Conservation (phyloP, 257 asterid species). For the Jacaranda mimosifolia region DNA sequence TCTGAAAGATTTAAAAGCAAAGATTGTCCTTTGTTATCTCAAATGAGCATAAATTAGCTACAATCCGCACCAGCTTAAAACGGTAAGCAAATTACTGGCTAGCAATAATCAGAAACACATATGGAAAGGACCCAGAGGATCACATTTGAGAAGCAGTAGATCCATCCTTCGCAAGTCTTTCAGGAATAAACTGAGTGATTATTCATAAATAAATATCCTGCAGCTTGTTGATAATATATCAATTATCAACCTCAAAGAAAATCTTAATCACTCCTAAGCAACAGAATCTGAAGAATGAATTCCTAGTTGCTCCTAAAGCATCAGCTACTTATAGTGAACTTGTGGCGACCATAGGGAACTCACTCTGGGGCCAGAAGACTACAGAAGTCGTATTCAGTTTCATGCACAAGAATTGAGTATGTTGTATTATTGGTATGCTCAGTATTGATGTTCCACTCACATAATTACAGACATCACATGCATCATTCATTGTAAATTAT, state of each 20-base stretch:
- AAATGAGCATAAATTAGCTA: slow-evolving; percentile 8
- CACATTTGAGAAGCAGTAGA: slow-evolving; percentile 14
- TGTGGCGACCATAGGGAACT: neutral
- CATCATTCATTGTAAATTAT: slow-evolving; percentile 1
- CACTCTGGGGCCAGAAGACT: slow-evolving; percentile 22
- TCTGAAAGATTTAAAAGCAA: slow-evolving; percentile 11
- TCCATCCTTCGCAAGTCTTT: slow-evolving; percentile 10
- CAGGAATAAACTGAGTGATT: slow-evolving; percentile 8
- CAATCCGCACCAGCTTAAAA: slow-evolving; percentile 9
- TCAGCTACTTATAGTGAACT: slow-evolving; percentile 5
- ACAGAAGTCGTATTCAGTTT: neutral
- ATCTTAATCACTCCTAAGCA: slow-evolving; percentile 1
- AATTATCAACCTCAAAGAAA: slow-evolving; percentile 10
- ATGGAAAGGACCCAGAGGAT: slow-evolving; percentile 9
- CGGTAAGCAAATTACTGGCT: neutral
- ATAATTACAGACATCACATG: slow-evolving; percentile 14
- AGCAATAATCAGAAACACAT: neutral
- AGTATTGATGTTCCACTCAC: slow-evolving; percentile 20
- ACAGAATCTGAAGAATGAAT: slow-evolving; percentile 23
- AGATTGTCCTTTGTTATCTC: neutral
- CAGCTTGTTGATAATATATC: neutral
- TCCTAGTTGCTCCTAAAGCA: slow-evolving; percentile 3
- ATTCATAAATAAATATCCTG: neutral
- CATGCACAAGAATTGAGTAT: neutral
- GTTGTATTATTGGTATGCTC: neutral